Evolutionary conservation across 768 basidiomycete genomes (phyloP).

Genomic region (Tubosaeta sp.): DNA sequence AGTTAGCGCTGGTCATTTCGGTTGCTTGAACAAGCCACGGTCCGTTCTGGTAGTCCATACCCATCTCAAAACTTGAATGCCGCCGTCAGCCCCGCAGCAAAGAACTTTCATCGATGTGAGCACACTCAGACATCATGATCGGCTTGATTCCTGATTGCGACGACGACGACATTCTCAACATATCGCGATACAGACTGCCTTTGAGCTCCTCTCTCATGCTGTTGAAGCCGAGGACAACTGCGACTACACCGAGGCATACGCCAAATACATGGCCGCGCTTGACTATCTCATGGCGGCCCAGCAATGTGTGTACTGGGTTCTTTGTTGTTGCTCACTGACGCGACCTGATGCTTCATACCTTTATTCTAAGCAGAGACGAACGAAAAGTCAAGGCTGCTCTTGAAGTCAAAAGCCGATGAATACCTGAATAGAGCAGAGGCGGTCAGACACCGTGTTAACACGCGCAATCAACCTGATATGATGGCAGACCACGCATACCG

Average conservation of each 20-base stretch:
- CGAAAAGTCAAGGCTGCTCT: conserved; percentile 15
- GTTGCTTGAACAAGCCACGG: too few species aligned
- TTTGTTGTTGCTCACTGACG: neutral
- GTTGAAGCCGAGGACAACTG: conserved; percentile 86
- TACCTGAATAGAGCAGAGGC: conserved; percentile 17
- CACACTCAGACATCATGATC: too few species aligned
- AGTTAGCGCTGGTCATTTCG: too few species aligned
- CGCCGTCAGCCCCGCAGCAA: neutral
- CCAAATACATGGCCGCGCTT: conserved; percentile 85
- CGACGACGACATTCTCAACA: neutral
- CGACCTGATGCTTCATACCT: neutral
- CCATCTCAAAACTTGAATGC: neutral
- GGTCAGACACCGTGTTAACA: conserved; percentile 1
- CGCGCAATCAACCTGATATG: neutral
- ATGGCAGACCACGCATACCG: neutral
- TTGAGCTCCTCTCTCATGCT: conserved; percentile 84
- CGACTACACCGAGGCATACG: conserved; percentile 91
- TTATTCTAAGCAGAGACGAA: conserved; percentile 9
- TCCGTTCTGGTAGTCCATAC: neutral
- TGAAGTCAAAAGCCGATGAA: conserved; percentile 17
- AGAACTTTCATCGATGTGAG: conserved; percentile 12
- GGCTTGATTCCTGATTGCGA: neutral
- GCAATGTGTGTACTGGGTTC: conserved; percentile 52
- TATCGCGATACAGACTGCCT: conserved; percentile 51
- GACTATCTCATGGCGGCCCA: conserved; percentile 98